Evolutionary conservation across 352 stramenopile species (phyloP), one percentile per base, ranked within the genome.

Genomic region (Globisporangium rhizosaccharum): DNA sequence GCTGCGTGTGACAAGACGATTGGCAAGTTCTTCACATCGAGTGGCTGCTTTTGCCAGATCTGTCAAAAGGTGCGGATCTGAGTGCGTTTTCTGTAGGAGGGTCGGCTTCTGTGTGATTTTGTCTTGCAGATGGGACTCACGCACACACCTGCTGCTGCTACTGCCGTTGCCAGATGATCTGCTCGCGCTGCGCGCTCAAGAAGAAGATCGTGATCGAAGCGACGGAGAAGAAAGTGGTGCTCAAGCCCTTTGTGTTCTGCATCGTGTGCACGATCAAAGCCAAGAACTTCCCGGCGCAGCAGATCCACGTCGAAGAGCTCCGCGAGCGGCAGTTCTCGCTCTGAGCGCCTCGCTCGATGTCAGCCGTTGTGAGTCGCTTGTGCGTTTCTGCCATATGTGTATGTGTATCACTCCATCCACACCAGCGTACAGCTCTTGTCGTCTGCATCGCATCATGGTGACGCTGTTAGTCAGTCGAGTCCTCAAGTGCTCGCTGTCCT

Each of bases 201-300:
- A 83, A 83, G 67, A 80, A 83, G 39, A 56, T 83, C 53, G 70
- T 63, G 44, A 76, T 83, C 49, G 65, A 62, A 25, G 62, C 59
- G 18, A 62, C 45, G 2, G 71, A 77, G 30, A 66, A 36, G 30
- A 4, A 36, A 36, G 30, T 36, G 30, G 30, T 36, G 18, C 7
- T 48, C 4, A 62, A 64, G 51, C 45, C 62, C 2, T 36, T 36
- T 36, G 30, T 36, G 30, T 36, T 36, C 41, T 80, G 72, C 47
- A 58, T 80, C 46, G 59, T 67, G 28, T 79, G 72, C 53, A 75
- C 70, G 45, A 46, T 80, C 45, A 61, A 61, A 5, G 61, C 57
- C 20, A 72, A 59, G 18, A 69, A 67, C 26, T 62, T 67, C 45
- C 55, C 62, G 15, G 65, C 66, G 2, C 41, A 56, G 45, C 44